A percentile compares a stretch with the other conserved stretches of the same genome.
These are phyloP conservation scores for Pythium utonaiense DNA, from an alignment of 352 stramenopile species.

Conservation along the genomic window DNA sequence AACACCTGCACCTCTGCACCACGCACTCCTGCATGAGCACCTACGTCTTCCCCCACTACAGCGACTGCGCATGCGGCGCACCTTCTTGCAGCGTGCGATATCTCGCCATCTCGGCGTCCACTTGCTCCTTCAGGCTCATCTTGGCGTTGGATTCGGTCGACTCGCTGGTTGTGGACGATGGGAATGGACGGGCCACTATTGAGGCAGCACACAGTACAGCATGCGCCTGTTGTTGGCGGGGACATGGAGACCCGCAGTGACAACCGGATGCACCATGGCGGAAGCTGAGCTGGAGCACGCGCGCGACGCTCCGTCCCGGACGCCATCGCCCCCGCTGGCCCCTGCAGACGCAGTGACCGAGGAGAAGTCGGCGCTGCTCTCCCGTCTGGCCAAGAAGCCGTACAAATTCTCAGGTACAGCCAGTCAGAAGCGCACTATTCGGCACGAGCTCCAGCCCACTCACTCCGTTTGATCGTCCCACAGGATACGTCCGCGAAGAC, in stretches of 20 bases:
- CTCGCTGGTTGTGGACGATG: constrained; percentile 1
- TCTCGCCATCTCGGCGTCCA: constrained; percentile 86
- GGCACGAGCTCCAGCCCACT: constrained; percentile 1
- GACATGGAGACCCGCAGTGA: no score
- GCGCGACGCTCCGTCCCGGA: neutral
- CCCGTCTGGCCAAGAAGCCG: constrained; percentile 53
- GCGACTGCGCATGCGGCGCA: constrained; percentile 16
- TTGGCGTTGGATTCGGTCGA: constrained; percentile 16
- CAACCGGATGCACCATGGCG: neutral
- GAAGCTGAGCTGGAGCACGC: neutral
- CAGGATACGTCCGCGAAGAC: constrained; percentile 70
- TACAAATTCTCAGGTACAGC: constrained; percentile 64
- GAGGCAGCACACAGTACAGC: neutral
- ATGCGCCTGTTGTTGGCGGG: neutral
- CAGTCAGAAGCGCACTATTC: neutral
- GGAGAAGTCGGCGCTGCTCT: constrained; percentile 30
- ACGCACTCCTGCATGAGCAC: neutral
- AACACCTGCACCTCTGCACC: constrained; percentile 74
- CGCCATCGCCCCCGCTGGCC: neutral
- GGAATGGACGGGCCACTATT: neutral
- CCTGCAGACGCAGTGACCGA: neutral
- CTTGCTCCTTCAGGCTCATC: constrained; percentile 60
- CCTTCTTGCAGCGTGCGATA: constrained; percentile 92
- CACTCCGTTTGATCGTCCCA: neutral
- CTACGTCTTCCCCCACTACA: neutral